These are phyloP conservation scores for Podospora pseudoanserina DNA, from an alignment of 495 filamentous ascomycete genomes.

Conservation along the genomic window DNA sequence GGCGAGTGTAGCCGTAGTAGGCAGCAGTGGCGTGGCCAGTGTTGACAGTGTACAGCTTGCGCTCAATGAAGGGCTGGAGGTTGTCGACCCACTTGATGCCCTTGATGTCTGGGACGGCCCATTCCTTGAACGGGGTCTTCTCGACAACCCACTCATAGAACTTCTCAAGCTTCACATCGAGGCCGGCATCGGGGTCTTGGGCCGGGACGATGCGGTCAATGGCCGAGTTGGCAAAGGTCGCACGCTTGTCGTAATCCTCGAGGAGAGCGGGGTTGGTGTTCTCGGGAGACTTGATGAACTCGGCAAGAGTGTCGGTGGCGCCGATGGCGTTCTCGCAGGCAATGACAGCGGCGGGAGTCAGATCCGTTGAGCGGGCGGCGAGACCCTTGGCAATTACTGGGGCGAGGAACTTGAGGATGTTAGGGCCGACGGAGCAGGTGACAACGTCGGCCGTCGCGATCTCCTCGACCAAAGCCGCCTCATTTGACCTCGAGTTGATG, in stretches of 20 bases:
- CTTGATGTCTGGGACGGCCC: slow-evolving; percentile 60
- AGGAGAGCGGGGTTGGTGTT: slow-evolving; percentile 60
- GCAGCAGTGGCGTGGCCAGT: slow-evolving; percentile 95
- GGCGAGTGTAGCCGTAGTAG: slow-evolving; percentile 83
- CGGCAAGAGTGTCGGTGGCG: slow-evolving; percentile 79
- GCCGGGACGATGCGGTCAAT: slow-evolving; percentile 96
- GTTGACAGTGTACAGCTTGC: slow-evolving; percentile 99
- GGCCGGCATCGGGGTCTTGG: slow-evolving; percentile 70
- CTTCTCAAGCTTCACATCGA: slow-evolving; percentile 93
- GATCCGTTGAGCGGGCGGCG: slow-evolving; percentile 60
- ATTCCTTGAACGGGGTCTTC: slow-evolving; percentile 64
- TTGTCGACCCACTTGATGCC: slow-evolving; percentile 91
- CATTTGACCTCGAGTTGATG: slow-evolving; percentile 86
- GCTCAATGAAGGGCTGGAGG: slow-evolving; percentile 93
- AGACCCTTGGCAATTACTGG: slow-evolving; percentile 90
- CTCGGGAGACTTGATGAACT: slow-evolving; percentile 69
- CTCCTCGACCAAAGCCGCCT: slow-evolving; percentile 73
- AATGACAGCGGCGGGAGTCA: slow-evolving; percentile 79
- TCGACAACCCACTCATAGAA: slow-evolving; percentile 99
- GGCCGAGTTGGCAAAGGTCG: slow-evolving; percentile 90
- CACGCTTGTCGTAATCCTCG: slow-evolving; percentile 58
- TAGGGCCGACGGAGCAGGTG: slow-evolving; percentile 94
- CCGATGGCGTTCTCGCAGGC: slow-evolving; percentile 97
- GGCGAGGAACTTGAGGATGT: slow-evolving; percentile 93
- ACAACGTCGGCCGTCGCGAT: slow-evolving; percentile 84